These are phyloP conservation scores for Gossypium lobatum DNA, from an alignment of 441 rosid genomes.

Conservation along the genomic window DNA sequence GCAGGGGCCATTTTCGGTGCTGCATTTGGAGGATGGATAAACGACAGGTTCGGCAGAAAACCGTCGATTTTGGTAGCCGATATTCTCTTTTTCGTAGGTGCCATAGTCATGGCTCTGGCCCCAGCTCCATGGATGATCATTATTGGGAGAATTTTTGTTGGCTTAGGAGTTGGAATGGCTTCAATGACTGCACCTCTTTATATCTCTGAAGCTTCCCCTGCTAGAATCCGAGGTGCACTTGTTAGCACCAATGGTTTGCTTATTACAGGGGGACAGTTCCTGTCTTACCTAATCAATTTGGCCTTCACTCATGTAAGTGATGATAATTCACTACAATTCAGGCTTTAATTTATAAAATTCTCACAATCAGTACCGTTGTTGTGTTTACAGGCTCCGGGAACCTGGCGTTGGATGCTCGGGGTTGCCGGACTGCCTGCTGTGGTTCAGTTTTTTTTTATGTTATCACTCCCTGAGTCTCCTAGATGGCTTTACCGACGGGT, in stretches of 20 bases:
- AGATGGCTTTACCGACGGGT: conserved; percentile 62
- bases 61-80: conserved; percentile 60
- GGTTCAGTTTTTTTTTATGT: conserved; percentile 62
- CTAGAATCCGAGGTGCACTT: conserved; percentile 76
- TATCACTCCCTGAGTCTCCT: conserved; percentile 79
- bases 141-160: conserved; percentile 63
- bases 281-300: conserved; percentile 81
- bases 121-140: conserved; percentile 67
- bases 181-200: conserved; percentile 88
- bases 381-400: conserved; percentile 40
- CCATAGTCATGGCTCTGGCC: conserved; percentile 63
- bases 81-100: conserved; percentile 54
- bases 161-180: conserved; percentile 93
- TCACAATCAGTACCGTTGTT: neutral
- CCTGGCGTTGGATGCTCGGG: conserved; percentile 97
- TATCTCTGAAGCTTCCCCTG: conserved; percentile 83
- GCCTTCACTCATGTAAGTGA: conserved; percentile 59
- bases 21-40: conserved; percentile 70
- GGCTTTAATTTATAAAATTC: neutral
- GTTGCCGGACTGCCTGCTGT: conserved; percentile 64
- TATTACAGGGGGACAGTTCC: conserved; percentile 77
- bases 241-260: conserved; percentile 80
- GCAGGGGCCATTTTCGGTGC: conserved; percentile 92
- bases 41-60: conserved; percentile 66
- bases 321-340: neutral